A percentile compares a stretch with the other conserved stretches of the same genome.
phyloP scores from a whole-genome alignment of 164 flowering plant genomes.

The Vitis cinerea region DNA sequence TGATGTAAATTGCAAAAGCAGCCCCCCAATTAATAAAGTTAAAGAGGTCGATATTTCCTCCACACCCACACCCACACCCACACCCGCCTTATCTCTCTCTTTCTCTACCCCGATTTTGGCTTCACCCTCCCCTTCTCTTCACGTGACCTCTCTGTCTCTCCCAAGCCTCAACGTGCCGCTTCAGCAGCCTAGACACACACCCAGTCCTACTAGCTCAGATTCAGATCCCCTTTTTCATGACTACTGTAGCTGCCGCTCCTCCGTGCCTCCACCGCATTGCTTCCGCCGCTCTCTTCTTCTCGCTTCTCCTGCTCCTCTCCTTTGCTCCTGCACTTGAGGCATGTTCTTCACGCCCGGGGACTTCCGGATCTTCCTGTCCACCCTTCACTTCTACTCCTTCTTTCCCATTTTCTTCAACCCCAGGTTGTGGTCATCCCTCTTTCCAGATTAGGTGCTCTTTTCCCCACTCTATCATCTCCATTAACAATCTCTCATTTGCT shows the following conservation, averaged over 20 bases:
- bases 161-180: slow-evolving; percentile 18
- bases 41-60: too few species aligned
- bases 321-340: background rate
- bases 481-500: slow-evolving; percentile 54
- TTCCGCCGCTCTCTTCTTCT: slow-evolving; percentile 1
- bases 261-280: slow-evolving; percentile 5
- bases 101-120: too few species aligned
- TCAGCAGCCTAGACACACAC: background rate
- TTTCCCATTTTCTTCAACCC: slow-evolving; percentile 56
- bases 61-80: too few species aligned
- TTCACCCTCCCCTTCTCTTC: too few species aligned
- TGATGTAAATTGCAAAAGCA: too few species aligned
- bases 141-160: slow-evolving; percentile 5
- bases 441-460: slow-evolving; percentile 61
- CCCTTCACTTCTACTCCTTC: slow-evolving; percentile 44
- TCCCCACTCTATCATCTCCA: slow-evolving; percentile 47
- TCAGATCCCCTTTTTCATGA: slow-evolving; percentile 1
- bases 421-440: slow-evolving; percentile 75
- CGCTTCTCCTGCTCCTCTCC: background rate
- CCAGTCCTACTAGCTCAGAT: background rate
- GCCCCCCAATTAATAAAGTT: too few species aligned
- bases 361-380: slow-evolving; percentile 30
- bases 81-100: too few species aligned
- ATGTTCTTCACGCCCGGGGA: background rate
- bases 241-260: background rate